A percentile compares a stretch with the other conserved stretches of the same genome.
These are phyloP conservation scores for Wickerhamomyces strasburgensis DNA, from an alignment of 805 yeast genomes.

Conservation along the genomic window DNA sequence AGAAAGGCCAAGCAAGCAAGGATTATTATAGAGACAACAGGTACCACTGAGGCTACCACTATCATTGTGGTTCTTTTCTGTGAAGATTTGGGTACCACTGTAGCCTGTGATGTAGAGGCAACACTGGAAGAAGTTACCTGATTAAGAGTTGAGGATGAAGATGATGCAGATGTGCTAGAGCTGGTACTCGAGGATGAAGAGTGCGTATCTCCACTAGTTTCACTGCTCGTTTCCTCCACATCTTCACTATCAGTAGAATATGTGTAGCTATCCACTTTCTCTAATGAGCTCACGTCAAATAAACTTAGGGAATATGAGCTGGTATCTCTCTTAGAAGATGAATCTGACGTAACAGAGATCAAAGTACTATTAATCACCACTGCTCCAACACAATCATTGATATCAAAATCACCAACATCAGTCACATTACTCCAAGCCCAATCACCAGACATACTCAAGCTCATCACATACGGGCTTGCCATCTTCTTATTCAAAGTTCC, in stretches of 20 bases:
- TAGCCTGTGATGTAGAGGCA: constrained; percentile 1
- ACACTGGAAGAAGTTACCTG: neutral
- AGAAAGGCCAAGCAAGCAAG: constrained; percentile 2
- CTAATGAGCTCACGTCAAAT: constrained; percentile 36
- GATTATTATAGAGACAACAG: constrained; percentile 17
- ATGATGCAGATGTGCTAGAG: constrained; percentile 1
- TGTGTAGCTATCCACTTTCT: constrained; percentile 20
- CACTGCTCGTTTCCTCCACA: no score
- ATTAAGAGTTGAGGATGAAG: neutral
- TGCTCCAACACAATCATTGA: constrained; percentile 39
- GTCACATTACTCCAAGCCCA: constrained; percentile 26
- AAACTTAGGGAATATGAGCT: constrained; percentile 33
- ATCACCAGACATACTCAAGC: constrained; percentile 17
- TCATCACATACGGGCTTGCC: constrained; percentile 27
- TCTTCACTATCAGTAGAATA: neutral
- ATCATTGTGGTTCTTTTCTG: constrained; percentile 3
- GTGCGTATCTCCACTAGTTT: neutral
- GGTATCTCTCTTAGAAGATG: constrained; percentile 20
- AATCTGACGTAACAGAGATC: constrained; percentile 33
- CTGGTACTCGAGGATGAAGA: neutral
- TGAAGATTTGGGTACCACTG: neutral
- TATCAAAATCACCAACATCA: constrained; percentile 20
- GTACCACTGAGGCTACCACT: constrained; percentile 24
- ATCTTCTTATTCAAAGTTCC: constrained; percentile 49
- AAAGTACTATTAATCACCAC: constrained; percentile 48